Evolutionary conservation across 176 grass and related monocot species (phyloP), one percentile per base, ranked within the genome.

Genomic region (Aegilops speltoides): DNA sequence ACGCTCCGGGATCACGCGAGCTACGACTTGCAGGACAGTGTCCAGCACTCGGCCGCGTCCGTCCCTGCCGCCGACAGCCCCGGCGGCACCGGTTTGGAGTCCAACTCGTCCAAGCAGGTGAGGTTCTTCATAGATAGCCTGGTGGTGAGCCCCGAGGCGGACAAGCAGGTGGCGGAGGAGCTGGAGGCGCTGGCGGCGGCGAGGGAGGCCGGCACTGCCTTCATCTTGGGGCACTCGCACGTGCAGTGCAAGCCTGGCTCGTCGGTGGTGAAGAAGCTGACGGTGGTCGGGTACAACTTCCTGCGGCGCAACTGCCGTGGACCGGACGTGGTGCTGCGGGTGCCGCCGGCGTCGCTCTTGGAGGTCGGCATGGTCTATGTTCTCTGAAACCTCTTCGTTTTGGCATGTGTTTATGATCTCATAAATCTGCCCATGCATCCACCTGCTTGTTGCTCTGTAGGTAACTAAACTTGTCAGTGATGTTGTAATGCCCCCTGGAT

Each of bases 331-430:
- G 94, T 81, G 40, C 90, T 99, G 45, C 85, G 91, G 66, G 92
- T 99, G 61, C 97, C 97, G 1, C 94, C 94, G 59, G 93, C 94
- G 46, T 99, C 97, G 63, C 92, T 99, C 45, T 90, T 99, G 4
- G 97, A 99, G 92, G 97, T 99, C 31, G 97, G 97, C 64, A 93
- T 99, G 97, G 97, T 99, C 4, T 99, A 99, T 87, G 97, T 99
- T 73, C 86, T 99, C 29, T 99, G 87, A 98, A 13, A 34, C 26
- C 17, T 10, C 22, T 3, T 12, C 10, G 14, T 78, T 59, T 50
- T 24, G 26, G 43, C 73, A 54, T 76, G 24, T 76, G 72, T 76
- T 70, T 52, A 13, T 67, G 32, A 45, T 34, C 24, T 63, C 48
- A 33, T 61, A 19, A 73, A 68, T 75, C 36, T 25, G 70, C 37